These are phyloP conservation scores for Secale cereale DNA, from an alignment of 176 grass and related monocot genomes.

Conservation along the genomic window DNA sequence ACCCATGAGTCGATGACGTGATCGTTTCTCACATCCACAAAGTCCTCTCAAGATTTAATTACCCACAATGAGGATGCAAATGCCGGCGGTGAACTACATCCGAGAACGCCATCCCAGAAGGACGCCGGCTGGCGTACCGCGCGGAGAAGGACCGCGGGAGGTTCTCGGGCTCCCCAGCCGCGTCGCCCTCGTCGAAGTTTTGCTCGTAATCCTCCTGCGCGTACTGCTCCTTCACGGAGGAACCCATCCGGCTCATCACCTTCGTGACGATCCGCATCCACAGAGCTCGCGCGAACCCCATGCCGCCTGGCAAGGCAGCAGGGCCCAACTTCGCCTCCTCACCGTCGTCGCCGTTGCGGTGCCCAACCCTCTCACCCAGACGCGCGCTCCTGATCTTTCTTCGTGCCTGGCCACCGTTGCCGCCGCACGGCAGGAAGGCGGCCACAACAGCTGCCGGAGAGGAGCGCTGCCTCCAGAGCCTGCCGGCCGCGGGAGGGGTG, in stretches of 20 bases:
- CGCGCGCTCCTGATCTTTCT: not conserved
- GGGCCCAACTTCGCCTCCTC: not conserved
- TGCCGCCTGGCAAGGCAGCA: not conserved
- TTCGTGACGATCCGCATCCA: constrained; percentile 37
- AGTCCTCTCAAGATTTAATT: not conserved
- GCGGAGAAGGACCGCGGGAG: constrained; percentile 53
- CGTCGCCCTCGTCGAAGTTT: constrained; percentile 70
- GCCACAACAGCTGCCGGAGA: not conserved
- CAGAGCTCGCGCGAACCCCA: constrained; percentile 17
- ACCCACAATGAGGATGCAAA: not conserved
- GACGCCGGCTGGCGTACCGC: constrained; percentile 23
- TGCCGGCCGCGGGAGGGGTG: not conserved
- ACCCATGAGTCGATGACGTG: not conserved
- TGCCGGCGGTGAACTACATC: not conserved
- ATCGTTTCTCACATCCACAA: not conserved
- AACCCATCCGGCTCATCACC: not conserved
- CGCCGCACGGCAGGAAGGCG: constrained; percentile 16
- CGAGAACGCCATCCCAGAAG: not conserved
- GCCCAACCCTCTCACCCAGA: not conserved
- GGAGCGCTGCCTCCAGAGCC: constrained; percentile 25
- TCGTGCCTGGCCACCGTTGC: not conserved
- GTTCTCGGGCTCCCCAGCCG: constrained; percentile 43
- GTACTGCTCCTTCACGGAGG: constrained; percentile 20
- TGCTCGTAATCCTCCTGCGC: constrained; percentile 45
- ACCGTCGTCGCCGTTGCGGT: not conserved